Evolutionary conservation across 495 filamentous ascomycete genomes (phyloP).

Genomic region (Talaromyces stipitatus): DNA sequence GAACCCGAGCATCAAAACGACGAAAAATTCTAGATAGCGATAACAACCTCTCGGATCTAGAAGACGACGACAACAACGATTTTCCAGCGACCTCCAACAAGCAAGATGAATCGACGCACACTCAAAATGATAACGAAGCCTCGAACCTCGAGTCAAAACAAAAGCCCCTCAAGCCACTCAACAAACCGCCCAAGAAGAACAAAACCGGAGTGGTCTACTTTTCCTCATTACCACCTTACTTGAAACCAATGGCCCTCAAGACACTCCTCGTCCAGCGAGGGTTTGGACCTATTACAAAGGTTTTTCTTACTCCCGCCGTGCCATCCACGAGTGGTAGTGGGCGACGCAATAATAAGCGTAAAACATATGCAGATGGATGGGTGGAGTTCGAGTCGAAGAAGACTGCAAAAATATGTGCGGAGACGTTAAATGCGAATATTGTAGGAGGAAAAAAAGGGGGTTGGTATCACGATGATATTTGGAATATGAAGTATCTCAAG

Average conservation of each 20-base stretch:
- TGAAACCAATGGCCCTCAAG: conserved; percentile 79
- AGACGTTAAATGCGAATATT: conserved; percentile 72
- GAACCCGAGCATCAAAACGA: conserved; percentile 62
- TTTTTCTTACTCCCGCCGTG: conserved; percentile 83
- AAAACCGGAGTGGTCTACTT: conserved; percentile 79
- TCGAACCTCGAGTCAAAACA: conserved; percentile 7
- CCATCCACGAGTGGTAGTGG: conserved; percentile 50
- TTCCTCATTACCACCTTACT: conserved; percentile 86
- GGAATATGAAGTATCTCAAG: conserved; percentile 75
- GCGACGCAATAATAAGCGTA: conserved; percentile 70
- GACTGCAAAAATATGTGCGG: conserved; percentile 77
- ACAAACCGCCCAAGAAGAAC: conserved; percentile 24
- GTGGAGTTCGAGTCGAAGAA: conserved; percentile 74
- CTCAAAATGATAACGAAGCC: conserved; percentile 8
- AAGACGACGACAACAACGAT: conserved; percentile 14
- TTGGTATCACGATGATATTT: conserved; percentile 90
- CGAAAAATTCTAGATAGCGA: conserved; percentile 31
- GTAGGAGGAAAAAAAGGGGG: conserved; percentile 83
- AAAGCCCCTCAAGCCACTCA: conserved; percentile 15
- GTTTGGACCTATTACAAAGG: conserved; percentile 58
- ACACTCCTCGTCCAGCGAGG: conserved; percentile 71
- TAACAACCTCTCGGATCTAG: conserved; percentile 15
- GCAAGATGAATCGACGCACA: conserved; percentile 15
- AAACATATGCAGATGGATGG: conserved; percentile 86
- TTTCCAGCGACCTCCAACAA: conserved; percentile 6